Base-by-base conservation (phyloP, 148 eudicot species). In the Tetragonia tetragonoides region DNA sequence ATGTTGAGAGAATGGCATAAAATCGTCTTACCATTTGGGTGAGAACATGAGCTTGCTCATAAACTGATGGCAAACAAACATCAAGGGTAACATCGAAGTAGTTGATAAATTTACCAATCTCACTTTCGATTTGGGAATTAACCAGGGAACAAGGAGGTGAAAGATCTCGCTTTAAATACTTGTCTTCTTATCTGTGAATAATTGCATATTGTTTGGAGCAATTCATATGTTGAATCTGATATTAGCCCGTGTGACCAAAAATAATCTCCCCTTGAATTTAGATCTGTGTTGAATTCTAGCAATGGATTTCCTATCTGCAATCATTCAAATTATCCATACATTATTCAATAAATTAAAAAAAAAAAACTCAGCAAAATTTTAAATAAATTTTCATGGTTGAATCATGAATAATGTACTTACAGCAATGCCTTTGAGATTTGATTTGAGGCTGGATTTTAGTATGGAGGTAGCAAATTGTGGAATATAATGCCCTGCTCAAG, bases 221-320 rank as follows among this genome's bases (percentile, higher is more conserved):
- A 41, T 0, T 74, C 83, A 61, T 81, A 85, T 34, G 96, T 89
- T 14, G 85, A 75, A 67, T 94, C 97, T 14, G 97, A 94, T 81
- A 94, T 83, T 37, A 94, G 57, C 3, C 97, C 95, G 73, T 90
- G 98, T 17, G 97, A 88, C 97, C 95, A 94, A 1, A 83, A 77
- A 78, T 82, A 94, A 69, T 87, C 98, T 2, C 82, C 89, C 69
- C 78, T 73, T 17, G 89, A 81, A 68, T 90, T 89, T 79, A 89
- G 85, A 74, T 94, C 95, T 8, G 87, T 85, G 81, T 89, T 85
- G 83, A 90, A 90, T 65, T 92, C 94, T 70, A 92, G 77, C 54
- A 90, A 84, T 41, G 97, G 98, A 83, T 90, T 94, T 68, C 97
- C 98, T 66, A 94, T 80, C 98, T 94, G 87, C 75, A 69, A 51